Base-by-base conservation (phyloP, 2,329 filamentous ascomycete genomes). In the Nemania sp. region DNA sequence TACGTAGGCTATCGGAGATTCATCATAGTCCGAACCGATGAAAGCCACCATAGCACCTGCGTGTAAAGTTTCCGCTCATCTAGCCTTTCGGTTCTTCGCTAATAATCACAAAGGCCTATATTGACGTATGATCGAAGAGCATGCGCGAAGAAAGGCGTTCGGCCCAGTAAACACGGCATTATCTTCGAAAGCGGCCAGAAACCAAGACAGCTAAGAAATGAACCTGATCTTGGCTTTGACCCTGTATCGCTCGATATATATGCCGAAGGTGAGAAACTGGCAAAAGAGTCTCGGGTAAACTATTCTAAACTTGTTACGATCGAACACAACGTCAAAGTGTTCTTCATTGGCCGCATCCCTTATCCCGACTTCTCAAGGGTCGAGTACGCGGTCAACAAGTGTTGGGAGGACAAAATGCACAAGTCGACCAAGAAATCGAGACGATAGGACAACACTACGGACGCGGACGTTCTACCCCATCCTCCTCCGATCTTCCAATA, bases 291-390 rank as follows among this genome's bases (percentile, higher is more conserved):
- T 12, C 79, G 84, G 5, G 78, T 85, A 65, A 85, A 86, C 71
- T 86, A 86, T 69, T 80, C 81, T 5, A 86, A 86, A 63, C 73
- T 83, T 5, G 76, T 79, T 29, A 83, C 82, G 2, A 76, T 87
- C 25, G 82, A 86, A 69, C 84, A 86, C 72, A 87, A 87, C 66
- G 74, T 81, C 65, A 79, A 77, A 47, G 81, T 86, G n/a, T 77
- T 81, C 65, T 85, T 86, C 67, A 81, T 87, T 53, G 84, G 84
- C n/a, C 68, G 71, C 4, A 75, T 86, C 15, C 57, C 68, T 2
- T 56, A 65, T 1, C 66, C 74, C 0, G 76, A 83, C 66, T 79
- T 77, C 63, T 68, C 78, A 0, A 72, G 72, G 9, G 78, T 84
- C 32, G 67, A 67, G 7, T 69, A 76, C 2, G 81, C 81, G 3